Evolutionary conservation across 176 grass and related monocot genomes (phyloP).

Genomic region (Oryza meridionalis): DNA sequence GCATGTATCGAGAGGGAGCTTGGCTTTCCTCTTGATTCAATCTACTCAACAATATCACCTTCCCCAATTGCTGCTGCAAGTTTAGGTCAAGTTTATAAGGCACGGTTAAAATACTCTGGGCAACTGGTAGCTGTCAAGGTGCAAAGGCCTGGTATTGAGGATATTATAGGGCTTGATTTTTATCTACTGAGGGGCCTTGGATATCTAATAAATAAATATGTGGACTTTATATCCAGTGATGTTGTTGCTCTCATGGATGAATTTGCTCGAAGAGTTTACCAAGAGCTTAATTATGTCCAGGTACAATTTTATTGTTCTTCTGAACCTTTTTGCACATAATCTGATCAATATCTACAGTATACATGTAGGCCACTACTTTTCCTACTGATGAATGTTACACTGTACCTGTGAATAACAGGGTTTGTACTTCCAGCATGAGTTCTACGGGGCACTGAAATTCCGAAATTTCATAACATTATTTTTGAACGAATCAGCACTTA

Average conservation of each 20-base stretch:
- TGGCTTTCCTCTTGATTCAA: conserved; percentile 71
- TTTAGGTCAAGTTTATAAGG: conserved; percentile 97
- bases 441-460: not conserved
- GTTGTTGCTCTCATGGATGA: conserved; percentile 92
- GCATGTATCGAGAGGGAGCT: conserved; percentile 89
- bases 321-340: conserved; percentile 3
- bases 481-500: too few relatives aligned
- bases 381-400: not conserved
- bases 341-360: not conserved
- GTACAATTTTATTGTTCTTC: conserved; percentile 45
- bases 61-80: conserved; percentile 94
- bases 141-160: conserved; percentile 89
- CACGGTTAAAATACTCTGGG: conserved; percentile 72
- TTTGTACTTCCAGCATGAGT: not conserved
- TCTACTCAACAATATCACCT: conserved; percentile 76
- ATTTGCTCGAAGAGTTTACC: conserved; percentile 87
- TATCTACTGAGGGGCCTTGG: conserved; percentile 85
- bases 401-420: not conserved
- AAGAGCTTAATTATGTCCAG: conserved; percentile 99
- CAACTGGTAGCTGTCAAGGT: conserved; percentile 87
- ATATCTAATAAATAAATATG: conserved; percentile 88
- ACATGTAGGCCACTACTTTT: not conserved
- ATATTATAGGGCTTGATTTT: conserved; percentile 89
- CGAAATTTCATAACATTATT: not conserved
- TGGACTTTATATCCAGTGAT: conserved; percentile 76